Conservation (phyloP, 1,284 basidiomycete species). For the Trichosporon inkin region DNA sequence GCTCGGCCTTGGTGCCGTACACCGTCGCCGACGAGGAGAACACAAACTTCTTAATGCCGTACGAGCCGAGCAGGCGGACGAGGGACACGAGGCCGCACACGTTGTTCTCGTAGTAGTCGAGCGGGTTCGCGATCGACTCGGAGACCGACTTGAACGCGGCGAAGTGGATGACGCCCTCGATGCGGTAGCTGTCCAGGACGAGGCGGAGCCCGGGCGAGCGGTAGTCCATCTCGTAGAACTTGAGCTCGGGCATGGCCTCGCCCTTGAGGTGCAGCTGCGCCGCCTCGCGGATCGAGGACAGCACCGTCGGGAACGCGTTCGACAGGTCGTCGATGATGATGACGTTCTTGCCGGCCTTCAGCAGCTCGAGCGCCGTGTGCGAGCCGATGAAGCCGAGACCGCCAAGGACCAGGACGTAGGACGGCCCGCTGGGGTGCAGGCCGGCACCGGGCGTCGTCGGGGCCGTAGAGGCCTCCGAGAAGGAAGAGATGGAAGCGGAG, state of each 20-base stretch:
- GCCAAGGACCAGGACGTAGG: slow-evolving; percentile 13
- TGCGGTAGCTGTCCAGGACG: slow-evolving; percentile 12
- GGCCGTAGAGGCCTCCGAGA: not conserved
- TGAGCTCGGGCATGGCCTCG: not conserved
- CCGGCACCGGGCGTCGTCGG: slow-evolving; percentile 7
- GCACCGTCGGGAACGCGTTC: slow-evolving; percentile 8
- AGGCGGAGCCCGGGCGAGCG: not conserved
- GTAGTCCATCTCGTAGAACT: slow-evolving; percentile 12
- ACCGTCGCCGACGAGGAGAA: slow-evolving; percentile 20
- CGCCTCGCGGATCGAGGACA: slow-evolving; percentile 1
- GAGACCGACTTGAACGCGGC: slow-evolving; percentile 14
- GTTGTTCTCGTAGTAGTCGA: slow-evolving; percentile 18
- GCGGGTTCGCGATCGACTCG: slow-evolving; percentile 10
- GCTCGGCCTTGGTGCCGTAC: slow-evolving; percentile 18
- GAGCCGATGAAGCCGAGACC: slow-evolving; percentile 15
- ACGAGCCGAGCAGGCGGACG: slow-evolving; percentile 7
- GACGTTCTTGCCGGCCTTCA: slow-evolving; percentile 16
- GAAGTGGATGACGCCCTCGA: slow-evolving; percentile 17
- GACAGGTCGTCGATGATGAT: slow-evolving; percentile 16
- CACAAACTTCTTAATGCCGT: slow-evolving; percentile 20
- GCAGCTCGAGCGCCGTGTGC: slow-evolving; percentile 15
- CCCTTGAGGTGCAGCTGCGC: not conserved
- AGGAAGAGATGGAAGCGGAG: not conserved
- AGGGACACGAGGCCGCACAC: slow-evolving; percentile 15
- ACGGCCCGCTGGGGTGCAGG: not conserved